A percentile compares a stretch with the other conserved stretches of the same genome.
Conservation (phyloP, 305 asterid genomes). For the Fraxinus xanthoxyloides region DNA sequence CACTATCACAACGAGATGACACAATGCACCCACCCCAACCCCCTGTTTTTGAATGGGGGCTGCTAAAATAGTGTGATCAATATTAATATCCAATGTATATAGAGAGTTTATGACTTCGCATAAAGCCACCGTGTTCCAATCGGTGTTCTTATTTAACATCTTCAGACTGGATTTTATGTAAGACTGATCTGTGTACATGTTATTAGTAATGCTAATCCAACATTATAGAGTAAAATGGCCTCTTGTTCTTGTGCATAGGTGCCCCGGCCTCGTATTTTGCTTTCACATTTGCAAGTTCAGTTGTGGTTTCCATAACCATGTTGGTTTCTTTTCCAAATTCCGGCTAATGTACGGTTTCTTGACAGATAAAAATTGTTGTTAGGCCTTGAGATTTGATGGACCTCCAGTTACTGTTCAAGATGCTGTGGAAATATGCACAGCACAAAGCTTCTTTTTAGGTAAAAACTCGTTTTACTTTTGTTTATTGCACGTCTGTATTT, state of each 20-base stretch:
- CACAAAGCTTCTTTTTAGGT: neutral
- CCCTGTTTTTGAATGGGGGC: neutral
- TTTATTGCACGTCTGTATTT: neutral
- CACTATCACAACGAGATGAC: slow-evolving; percentile 44
- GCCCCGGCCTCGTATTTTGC: neutral
- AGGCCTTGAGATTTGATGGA: neutral
- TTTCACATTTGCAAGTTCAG: neutral
- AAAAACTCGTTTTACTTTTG: neutral
- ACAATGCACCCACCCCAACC: neutral
- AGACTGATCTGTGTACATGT: neutral
- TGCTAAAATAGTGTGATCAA: neutral
- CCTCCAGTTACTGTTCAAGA: neutral
- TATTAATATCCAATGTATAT: neutral
- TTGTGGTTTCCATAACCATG: neutral
- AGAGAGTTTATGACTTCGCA: neutral
- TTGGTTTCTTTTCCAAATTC: neutral
- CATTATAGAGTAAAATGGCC: neutral
- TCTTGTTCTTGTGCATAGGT: neutral
- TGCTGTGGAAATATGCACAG: neutral
- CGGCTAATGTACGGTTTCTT: neutral
- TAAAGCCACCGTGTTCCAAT: neutral
- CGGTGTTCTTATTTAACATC: neutral
- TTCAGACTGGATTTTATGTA: neutral
- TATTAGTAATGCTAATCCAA: neutral
- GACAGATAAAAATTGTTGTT: neutral